Conservation (phyloP, 2,329 filamentous ascomycete species). For the Colletotrichum horii region DNA sequence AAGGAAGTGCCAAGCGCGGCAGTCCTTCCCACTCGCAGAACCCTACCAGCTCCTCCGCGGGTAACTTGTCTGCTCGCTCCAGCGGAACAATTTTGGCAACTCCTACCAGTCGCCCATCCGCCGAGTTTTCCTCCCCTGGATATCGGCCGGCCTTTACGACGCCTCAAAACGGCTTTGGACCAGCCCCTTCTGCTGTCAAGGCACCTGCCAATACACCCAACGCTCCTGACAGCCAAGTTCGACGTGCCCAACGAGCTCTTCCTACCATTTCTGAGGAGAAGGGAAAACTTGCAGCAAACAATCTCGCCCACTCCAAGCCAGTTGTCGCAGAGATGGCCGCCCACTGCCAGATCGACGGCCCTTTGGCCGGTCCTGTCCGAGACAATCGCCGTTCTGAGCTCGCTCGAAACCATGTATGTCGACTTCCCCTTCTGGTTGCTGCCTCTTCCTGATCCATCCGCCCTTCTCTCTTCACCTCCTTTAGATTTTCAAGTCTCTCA, state of each 20-base stretch:
- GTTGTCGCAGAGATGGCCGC: slow-evolving; percentile 7
- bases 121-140: not conserved
- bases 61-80: not conserved
- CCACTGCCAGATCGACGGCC: slow-evolving; percentile 21
- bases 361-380: slow-evolving; percentile 19
- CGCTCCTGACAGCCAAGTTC: not conserved
- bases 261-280: slow-evolving; percentile 2
- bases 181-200: not conserved
- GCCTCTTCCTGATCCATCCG: not conserved
- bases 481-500: not conserved
- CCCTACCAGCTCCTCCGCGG: not conserved
- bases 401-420: slow-evolving; percentile 19
- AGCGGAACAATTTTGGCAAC: not conserved
- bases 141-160: not conserved
- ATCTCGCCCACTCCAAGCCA: not conserved
- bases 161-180: not conserved
- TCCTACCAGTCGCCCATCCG: not conserved
- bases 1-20: not conserved
- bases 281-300: not conserved
- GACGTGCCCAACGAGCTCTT: not conserved
- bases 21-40: not conserved
- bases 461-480: not conserved
- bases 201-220: not conserved
- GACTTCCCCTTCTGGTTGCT: not conserved
- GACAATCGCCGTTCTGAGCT: slow-evolving; percentile 22